A percentile compares a stretch with the other conserved stretches of the same genome.
Evolutionary conservation across 176 grass and related monocot genomes (phyloP).

Genomic region (Triticum urartu): DNA sequence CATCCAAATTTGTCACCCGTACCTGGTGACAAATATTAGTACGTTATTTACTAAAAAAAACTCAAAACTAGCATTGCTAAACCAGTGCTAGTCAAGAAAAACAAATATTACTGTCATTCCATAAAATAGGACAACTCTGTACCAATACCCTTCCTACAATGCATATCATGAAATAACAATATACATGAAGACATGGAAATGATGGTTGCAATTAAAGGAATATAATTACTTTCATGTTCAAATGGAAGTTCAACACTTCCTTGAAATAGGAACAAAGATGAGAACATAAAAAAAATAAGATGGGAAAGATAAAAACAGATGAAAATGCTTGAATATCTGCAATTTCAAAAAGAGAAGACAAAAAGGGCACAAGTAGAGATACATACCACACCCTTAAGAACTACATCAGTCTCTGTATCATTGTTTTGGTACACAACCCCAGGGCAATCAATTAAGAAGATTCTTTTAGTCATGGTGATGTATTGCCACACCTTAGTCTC

Average conservation of each 20-base stretch:
- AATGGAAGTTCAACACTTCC: background rate
- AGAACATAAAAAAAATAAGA: background rate
- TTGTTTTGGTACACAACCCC: conserved; percentile 95
- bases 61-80: background rate
- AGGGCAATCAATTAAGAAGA: conserved; percentile 96
- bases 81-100: background rate
- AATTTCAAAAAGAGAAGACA: background rate
- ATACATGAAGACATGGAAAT: background rate
- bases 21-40: conserved; percentile 46
- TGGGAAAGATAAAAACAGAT: background rate
- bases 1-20: conserved; percentile 90
- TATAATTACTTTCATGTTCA: background rate
- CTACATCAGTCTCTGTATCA: conserved; percentile 96
- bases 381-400: conserved; percentile 98
- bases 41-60: background rate
- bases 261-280: background rate
- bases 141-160: background rate
- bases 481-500: conserved; percentile 99
- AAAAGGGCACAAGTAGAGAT: background rate
- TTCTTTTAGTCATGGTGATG: conserved; percentile 93
- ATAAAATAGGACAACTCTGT: background rate
- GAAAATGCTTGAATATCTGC: conserved; percentile 4
- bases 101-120: background rate
- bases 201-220: background rate
- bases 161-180: background rate